Base-by-base conservation (phyloP, 2,329 filamentous ascomycete genomes). In the Aspergillus vadensis region DNA sequence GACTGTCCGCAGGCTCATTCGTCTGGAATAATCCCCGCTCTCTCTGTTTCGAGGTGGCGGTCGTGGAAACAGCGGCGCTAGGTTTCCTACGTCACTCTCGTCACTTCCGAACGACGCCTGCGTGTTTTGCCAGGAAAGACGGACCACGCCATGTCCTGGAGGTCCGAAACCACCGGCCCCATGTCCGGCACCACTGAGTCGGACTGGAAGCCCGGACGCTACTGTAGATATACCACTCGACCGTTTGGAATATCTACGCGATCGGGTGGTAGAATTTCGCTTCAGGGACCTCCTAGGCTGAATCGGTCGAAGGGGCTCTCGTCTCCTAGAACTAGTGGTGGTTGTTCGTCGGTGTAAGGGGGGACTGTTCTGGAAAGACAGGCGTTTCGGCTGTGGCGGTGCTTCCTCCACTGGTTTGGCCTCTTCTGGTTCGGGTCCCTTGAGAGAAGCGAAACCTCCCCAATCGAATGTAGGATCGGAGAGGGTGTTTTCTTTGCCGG, bases 181-280 rank as follows among this genome's bases (percentile, higher is more conserved):
- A 64, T 79, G 77, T 2, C 77, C 77, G 17, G 76, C 77, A 17
- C 77, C 77, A 55, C 76, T 79, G 17, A 76, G 66, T 58, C 77
- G 68, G n/a, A 74, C 65, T 0, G 77, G 76, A 32, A 79, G 65
- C 9, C 76, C 76, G 5, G 74, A 67, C 21, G 74, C 72, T 25
- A 76, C 66, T 15, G 72, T 67, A 5, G 74, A 76, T 17, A 77
- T 72, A 4, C 75, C 75, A 59, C 76, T 77, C 0, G 75, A 77
- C 21, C 74, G 73, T 57, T 70, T 75, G 0, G 76, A 77, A 60
- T 73, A 70, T 43, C 75, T 63, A 51, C 68, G 76, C 2, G 75
- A 77, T 32, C 71, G 69, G 5, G 72, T 64, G 2, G 70, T 64
- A 3, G 75, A 77, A 21, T 74, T 74, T 36, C 75, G 69, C 60